Base-by-base conservation (phyloP, 1,284 basidiomycete genomes). In the Takashimella tepidaria region DNA sequence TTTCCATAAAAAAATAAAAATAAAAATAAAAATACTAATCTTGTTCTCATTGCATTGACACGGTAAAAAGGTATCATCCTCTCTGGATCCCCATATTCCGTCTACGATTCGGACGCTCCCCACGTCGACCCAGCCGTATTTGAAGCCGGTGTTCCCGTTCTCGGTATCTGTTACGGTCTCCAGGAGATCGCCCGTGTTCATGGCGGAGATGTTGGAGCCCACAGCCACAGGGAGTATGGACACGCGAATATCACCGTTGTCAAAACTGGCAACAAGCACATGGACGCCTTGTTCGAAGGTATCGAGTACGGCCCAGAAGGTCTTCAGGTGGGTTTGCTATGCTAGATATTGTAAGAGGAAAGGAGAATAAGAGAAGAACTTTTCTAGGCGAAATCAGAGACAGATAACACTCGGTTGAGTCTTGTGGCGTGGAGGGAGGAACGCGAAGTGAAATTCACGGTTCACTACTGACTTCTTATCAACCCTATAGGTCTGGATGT, bases 81-180 rank as follows among this genome's bases (percentile, higher is more conserved):
- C 43, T 98, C 93, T 45, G 96, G 96, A 54, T 98, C 96, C 12
- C 96, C 96, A 0, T 98, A 96, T 79, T 98, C 95, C 41, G 96
- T 98, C 19, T 98, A 98, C 76, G 95, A 95, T 63, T 75, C 83
- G 41, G 92, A 87, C 64, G 87, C 96, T 5, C 96, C 96, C 16
- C 89, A 92, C 63, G 92, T 93, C 45, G 95, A 98, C 76, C 89
- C 92, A 19, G 86, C 82, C n/a, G 86, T 98, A n/a, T 98, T 93
- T 68, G 83, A 85, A 42, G 82, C 89, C 13, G 91, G 88, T 37
- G 86, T 98, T 0, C 95, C 96, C 19, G 85, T 98, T 51, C 81
- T 99, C 16, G 96, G 96, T 46, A 98, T 98, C 59, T 99, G 96
- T 76, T 98, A 98, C 77, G 96, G 96, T 25, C 81, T 98, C n/a